Conservation (phyloP, 2,329 filamentous ascomycete genomes). For the Bipolaris sorokiniana region DNA sequence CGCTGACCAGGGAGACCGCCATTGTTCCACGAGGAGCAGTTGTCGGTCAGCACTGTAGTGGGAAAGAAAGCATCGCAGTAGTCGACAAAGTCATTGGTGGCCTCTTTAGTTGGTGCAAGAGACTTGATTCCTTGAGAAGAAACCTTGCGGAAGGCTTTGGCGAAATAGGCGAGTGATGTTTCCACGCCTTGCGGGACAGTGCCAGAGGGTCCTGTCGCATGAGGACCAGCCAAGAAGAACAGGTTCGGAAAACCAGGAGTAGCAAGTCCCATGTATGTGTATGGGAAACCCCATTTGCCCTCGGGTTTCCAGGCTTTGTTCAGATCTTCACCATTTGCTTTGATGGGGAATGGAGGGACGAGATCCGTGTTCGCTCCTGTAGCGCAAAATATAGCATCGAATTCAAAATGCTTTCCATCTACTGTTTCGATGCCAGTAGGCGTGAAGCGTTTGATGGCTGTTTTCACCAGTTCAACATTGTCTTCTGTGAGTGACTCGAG, state of each 20-base stretch:
- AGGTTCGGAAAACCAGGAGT: constrained; percentile 72
- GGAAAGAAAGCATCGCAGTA: constrained; percentile 61
- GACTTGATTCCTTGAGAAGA: constrained; percentile 69
- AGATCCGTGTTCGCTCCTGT: constrained; percentile 66
- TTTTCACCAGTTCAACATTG: constrained; percentile 51
- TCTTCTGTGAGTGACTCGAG: constrained; percentile 51
- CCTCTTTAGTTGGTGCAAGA: constrained; percentile 62
- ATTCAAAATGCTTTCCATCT: constrained; percentile 47
- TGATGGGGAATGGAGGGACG: constrained; percentile 65
- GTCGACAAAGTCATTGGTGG: constrained; percentile 68
- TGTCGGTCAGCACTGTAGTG: constrained; percentile 62
- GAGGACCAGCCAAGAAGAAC: constrained; percentile 64
- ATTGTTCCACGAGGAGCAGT: constrained; percentile 76
- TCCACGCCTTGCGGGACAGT: constrained; percentile 72
- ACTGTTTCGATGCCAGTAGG: constrained; percentile 47
- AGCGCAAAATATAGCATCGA: constrained; percentile 63
- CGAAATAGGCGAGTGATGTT: constrained; percentile 68
- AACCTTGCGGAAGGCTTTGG: constrained; percentile 71
- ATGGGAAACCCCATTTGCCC: constrained; percentile 66
- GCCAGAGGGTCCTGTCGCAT: constrained; percentile 57
- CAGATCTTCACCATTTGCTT: constrained; percentile 61
- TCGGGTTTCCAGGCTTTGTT: constrained; percentile 62
- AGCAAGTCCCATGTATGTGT: constrained; percentile 69
- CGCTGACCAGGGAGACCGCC: constrained; percentile 63
- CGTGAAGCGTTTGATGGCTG: constrained; percentile 49